Conservation (phyloP, 306 rosid species). For the Lathyrus oleraceus region DNA sequence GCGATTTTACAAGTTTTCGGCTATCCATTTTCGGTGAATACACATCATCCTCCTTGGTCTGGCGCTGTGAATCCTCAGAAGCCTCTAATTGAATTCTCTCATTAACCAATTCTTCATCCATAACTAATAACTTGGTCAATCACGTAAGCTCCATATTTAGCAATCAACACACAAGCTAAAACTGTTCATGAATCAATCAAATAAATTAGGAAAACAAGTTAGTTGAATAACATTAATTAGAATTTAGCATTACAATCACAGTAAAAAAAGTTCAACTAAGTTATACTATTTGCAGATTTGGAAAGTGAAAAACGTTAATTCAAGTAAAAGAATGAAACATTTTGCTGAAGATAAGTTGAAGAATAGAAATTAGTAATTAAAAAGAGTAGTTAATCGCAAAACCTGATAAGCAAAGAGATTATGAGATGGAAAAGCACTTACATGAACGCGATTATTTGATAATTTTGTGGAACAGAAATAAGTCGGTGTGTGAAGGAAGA, state of each 20-base stretch:
- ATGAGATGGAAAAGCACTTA: not conserved
- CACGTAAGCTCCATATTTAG: slow-evolving; percentile 32
- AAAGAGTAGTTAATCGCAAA: not conserved
- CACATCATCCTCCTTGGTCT: slow-evolving; percentile 50
- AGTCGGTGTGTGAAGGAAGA: not conserved
- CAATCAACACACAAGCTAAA: slow-evolving; percentile 34
- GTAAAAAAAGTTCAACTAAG: too few relatives aligned
- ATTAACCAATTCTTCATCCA: slow-evolving; percentile 68
- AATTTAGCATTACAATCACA: not conserved
- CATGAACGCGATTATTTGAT: not conserved
- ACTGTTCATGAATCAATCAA: slow-evolving; percentile 25
- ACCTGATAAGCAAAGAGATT: not conserved
- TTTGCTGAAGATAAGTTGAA: not conserved
- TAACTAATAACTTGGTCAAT: slow-evolving; percentile 42
- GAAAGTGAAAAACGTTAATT: not conserved
- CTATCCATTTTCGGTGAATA: slow-evolving; percentile 40
- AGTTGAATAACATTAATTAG: not conserved
- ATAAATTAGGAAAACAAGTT: slow-evolving; percentile 2
- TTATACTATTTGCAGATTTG: slow-evolving; percentile 13
- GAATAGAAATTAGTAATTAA: not conserved
- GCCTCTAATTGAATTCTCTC: slow-evolving; percentile 45
- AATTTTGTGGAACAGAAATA: not conserved
- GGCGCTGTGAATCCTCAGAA: slow-evolving; percentile 53
- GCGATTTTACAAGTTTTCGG: slow-evolving; percentile 46
- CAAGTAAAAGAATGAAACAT: not conserved